Evolutionary conservation across 371 early-diverging fungal species (phyloP), one percentile per base, ranked within the genome.

Genomic region (Rhizopus sp.): DNA sequence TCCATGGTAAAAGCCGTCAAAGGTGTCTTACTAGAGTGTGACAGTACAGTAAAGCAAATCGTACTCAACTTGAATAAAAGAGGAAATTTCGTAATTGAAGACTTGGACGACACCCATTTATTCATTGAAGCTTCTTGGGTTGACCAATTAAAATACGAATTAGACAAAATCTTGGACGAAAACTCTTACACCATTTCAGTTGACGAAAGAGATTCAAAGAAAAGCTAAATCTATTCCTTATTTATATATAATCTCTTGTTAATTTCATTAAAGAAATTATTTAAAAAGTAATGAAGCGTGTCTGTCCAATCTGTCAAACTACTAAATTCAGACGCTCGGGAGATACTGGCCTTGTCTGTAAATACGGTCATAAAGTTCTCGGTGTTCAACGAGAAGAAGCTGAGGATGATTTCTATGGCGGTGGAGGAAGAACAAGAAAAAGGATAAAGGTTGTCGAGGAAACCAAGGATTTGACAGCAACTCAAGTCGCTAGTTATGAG

Each of bases 41-140:
- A 94, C 62, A 80, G 84, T 7, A 87, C 92, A 8, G 91, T 91
- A 38, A 92, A 92, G 59, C 88, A 90, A 68, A 87, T 94, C 35
- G 83, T 93, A 60, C 64, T 90, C 32, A 84, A 84, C 32, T 71
- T 94, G 56, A 86, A 94, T 69, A 78, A 86, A 59, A 75, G 82
- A 41, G 72, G 80, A 45, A 81, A 89, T 34, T 93, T 94, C 66
- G 86, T 94, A 15, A 88, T 94, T 57, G 90, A 91, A 70, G 93
- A 94, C 60, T 75, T 94, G 37, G 94, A 94, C 75, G 90, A 87
- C 3, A 93, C 89, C 0, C 94, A 94, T 63, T 69, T 93, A 56
- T 91, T 93, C 64, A 85, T 94, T 31, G 89, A 89, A 64, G 76
- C 87, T 3, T 74, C 78, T 7, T 82, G 80, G 53, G 75, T 92